Evolutionary conservation across 225 moss, liverwort and hornwort genomes (phyloP), one percentile per base, ranked within the genome.

Genomic region (Antitrichia curtipendula): DNA sequence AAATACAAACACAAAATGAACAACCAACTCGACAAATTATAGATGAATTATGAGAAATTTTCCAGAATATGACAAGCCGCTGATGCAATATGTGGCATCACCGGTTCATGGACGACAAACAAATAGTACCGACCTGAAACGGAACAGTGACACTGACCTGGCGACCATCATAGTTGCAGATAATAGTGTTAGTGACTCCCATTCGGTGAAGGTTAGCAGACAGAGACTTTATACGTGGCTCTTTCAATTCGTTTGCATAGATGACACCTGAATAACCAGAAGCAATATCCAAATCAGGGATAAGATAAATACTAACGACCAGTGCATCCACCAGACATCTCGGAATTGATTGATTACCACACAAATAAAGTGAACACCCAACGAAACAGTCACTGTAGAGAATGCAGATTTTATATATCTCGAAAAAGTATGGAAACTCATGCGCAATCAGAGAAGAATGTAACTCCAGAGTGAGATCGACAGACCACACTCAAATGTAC

Each of bases 131-230:
- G 13, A 75, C 38, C 41, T 54, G 29, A 45, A 69, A 86, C 24
- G 29, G 53, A 61, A 80, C 75, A 40, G 65, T 38, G 50, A 89
- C 82, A 91, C 95, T 94, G 60, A 97, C 97, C 97, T 97, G 96
- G 68, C 98, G 97, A 81, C 98, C 98, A 94, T 99, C 99, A 88
- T 99, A 99, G 87, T 99, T 99, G 92, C 97, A 99, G 58, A 99
- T 93, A 50, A 99, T 94, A 84, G 97, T 96, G 76, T 99, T 99
- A 2, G 97, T 97, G 75, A 96, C 97, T 85, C 99, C 99, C 99
- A 99, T 97, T 58, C 99, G 95, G 82, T 99, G 99, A 74, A 99
- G 96, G 58, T 99, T 99, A 64, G 97, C 99, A 63, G 96, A 95
- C 75, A 99, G 68, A 70, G 99, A 99, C 87, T 95, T 92, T 64